Conservation (phyloP, 371 early-diverging fungal genomes). For the Entomophthora muscae region DNA sequence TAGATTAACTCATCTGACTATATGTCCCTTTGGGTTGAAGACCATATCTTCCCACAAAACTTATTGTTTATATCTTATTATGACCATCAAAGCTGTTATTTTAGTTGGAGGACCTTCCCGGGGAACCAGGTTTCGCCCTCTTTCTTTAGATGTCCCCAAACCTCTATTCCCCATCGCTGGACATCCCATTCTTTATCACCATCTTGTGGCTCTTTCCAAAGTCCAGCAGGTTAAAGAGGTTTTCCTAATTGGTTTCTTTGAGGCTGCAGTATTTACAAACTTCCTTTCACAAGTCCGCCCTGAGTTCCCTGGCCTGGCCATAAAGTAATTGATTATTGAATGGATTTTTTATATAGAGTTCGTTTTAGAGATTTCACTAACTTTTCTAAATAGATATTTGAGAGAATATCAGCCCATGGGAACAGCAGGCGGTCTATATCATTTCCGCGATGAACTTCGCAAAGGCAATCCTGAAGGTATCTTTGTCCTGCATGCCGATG, state of each 20-base stretch:
- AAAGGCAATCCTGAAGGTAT: constrained; percentile 75
- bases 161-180: constrained; percentile 97
- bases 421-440: constrained; percentile 93
- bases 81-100: constrained; percentile 58
- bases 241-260: constrained; percentile 88
- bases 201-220: constrained; percentile 75
- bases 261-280: constrained; percentile 70
- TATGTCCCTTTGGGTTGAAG: too few species aligned
- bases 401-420: constrained; percentile 92
- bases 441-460: constrained; percentile 91
- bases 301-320: constrained; percentile 64
- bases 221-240: constrained; percentile 78
- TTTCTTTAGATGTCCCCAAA: constrained; percentile 85
- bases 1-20: too few species aligned
- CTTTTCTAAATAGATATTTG: constrained; percentile 46
- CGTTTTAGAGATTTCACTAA: constrained; percentile 9
- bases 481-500: constrained; percentile 91
- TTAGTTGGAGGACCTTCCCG: constrained; percentile 94
- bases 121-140: constrained; percentile 93
- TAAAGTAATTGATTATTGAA: constrained; percentile 41
- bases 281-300: constrained; percentile 67
- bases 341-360: not conserved
- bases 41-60: too few species aligned
- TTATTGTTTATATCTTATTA: not conserved
- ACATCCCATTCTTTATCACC: constrained; percentile 87